These are phyloP conservation scores for Debaryomyces hansenii DNA, from an alignment of 805 yeast species.

Conservation along the genomic window DNA sequence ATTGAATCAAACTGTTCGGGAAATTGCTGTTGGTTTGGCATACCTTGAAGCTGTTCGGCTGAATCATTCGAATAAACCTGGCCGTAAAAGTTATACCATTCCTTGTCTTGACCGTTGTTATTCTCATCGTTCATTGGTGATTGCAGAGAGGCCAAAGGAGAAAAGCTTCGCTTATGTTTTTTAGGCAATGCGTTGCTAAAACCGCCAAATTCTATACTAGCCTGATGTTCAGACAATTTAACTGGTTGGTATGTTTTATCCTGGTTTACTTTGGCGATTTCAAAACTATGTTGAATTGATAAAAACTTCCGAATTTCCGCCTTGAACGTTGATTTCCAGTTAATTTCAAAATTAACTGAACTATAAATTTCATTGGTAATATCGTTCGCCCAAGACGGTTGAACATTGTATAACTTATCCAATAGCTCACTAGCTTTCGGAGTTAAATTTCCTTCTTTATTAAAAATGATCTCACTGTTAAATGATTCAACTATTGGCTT, in stretches of 20 bases:
- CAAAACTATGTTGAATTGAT: slow-evolving; percentile 25
- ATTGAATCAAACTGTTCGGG: background rate
- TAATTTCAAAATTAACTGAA: slow-evolving; percentile 20
- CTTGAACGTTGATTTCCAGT: slow-evolving; percentile 31
- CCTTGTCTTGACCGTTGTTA: background rate
- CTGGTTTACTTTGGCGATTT: slow-evolving; percentile 20
- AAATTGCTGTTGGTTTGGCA: background rate
- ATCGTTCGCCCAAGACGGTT: slow-evolving; percentile 37
- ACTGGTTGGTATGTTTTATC: slow-evolving; percentile 31
- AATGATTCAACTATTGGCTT: slow-evolving; percentile 26
- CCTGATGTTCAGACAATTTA: slow-evolving; percentile 33
- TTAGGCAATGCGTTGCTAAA: slow-evolving; percentile 27
- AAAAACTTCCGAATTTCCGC: slow-evolving; percentile 30
- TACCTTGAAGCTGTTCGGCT: slow-evolving; percentile 1
- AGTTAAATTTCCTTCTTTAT: slow-evolving; percentile 31
- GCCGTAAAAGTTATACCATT: slow-evolving; percentile 11
- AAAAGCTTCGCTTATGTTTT: slow-evolving; percentile 12
- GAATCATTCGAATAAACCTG: slow-evolving; percentile 17
- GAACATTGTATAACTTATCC: slow-evolving; percentile 20
- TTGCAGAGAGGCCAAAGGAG: slow-evolving; percentile 6
- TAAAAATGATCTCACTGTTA: slow-evolving; percentile 19
- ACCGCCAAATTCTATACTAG: slow-evolving; percentile 42
- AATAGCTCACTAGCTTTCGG: slow-evolving; percentile 25
- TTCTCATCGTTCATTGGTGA: background rate
- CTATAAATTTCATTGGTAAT: slow-evolving; percentile 25